phyloP scores from a whole-genome alignment of 768 basidiomycete species.

The Ramaria sp. region DNA sequence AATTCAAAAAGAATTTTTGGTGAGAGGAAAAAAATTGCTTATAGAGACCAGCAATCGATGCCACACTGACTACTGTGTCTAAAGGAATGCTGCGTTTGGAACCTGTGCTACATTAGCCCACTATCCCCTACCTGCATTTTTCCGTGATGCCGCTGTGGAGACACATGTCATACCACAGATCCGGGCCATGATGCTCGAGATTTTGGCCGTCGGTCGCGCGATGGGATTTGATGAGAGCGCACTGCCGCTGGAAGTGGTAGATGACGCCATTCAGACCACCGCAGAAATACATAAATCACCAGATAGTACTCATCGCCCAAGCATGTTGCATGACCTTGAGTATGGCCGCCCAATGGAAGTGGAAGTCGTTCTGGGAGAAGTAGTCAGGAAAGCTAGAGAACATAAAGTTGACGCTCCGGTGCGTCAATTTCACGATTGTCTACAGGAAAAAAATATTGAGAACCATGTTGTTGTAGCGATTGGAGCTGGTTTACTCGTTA shows the following conservation, averaged over 20 bases:
- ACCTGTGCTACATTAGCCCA: slow-evolving; percentile 40
- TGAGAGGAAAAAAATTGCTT: background rate
- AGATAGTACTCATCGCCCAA: slow-evolving; percentile 37
- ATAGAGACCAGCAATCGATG: background rate
- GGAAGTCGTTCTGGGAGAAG: slow-evolving; percentile 53
- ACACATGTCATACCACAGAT: slow-evolving; percentile 36
- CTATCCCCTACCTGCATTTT: slow-evolving; percentile 39
- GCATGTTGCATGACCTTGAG: slow-evolving; percentile 52
- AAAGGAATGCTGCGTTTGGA: slow-evolving; percentile 39
- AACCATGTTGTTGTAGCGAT: slow-evolving; percentile 28
- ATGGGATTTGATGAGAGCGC: slow-evolving; percentile 41
- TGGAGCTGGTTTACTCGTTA: slow-evolving; percentile 50
- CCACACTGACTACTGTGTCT: background rate
- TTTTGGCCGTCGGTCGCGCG: slow-evolving; percentile 28
- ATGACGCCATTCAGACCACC: slow-evolving; percentile 28
- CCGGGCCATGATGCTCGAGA: slow-evolving; percentile 34
- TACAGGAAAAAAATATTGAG: background rate
- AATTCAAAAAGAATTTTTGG: slow-evolving; percentile 57
- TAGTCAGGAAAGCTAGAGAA: slow-evolving; percentile 40
- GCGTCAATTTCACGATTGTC: slow-evolving; percentile 16
- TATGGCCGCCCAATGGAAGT: slow-evolving; percentile 51
- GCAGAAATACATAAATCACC: slow-evolving; percentile 28
- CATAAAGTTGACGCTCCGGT: slow-evolving; percentile 39
- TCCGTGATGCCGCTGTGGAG: slow-evolving; percentile 31
- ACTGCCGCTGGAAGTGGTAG: slow-evolving; percentile 33